Base-by-base conservation (phyloP, 345 rosid species). In the Draba incana region DNA sequence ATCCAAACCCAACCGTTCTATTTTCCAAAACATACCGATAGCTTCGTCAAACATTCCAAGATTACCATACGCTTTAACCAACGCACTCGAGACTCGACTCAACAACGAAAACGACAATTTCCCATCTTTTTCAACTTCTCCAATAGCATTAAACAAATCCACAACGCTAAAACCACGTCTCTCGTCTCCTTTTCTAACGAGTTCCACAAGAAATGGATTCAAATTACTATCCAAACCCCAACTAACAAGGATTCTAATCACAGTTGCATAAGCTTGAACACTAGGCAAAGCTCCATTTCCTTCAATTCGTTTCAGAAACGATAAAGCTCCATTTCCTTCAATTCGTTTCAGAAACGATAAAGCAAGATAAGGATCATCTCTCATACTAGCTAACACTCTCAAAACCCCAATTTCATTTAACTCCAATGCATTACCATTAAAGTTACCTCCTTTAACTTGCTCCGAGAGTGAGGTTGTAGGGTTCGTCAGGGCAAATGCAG, bases 21-120 rank as follows among this genome's bases (percentile, higher is more conserved):
- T 63, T 16, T 81, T 81, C 74, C 64, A 24, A 28, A 75, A 75
- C 39, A 80, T 9, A 68, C 66, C 75, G 48, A 81, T 68, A 46
- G 77, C 91, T 76, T 84, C 82, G 4, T 79, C 83, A 76, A 84
- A 84, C 89, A 82, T 80, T 16, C 56, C 72, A 64, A 63, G 44
- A 62, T 69, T 67, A 53, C 41, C 84, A 75, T 75, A 85, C 8
- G 78, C 77, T 85, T 86, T 86, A 66, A 91, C 76, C 78, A 84
- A 58, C 0, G 79, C 86, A 81, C 78, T 71, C 6, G 79, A 79
- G 50, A 79, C 78, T 11, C 54, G 68, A 24, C 56, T 59, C 60
- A 78, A 56, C 50, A 80, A 59, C 44, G 79, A 8, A 33, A 68
- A 20, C 0, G 70, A 58, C 30, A 68, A 45, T 31, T 78, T 80